Conservation (phyloP, 805 yeast genomes). For the Sporopachydermia lactativora region DNA sequence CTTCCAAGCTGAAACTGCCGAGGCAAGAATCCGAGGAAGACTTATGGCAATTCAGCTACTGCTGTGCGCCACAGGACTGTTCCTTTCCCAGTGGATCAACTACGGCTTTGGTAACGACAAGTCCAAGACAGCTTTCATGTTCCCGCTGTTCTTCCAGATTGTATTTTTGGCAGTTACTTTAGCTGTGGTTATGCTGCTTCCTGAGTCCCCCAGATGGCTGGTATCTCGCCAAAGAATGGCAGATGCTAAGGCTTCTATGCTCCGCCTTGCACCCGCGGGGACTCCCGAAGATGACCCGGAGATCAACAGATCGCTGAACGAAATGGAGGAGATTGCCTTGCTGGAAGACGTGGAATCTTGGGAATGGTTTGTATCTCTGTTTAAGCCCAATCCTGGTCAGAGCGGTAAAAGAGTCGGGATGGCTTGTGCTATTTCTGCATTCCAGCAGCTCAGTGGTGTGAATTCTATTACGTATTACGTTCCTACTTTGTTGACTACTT, state of each 20-base stretch:
- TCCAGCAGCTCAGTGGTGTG: constrained; percentile 27
- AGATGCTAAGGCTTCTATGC: constrained; percentile 20
- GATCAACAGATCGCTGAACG: constrained; percentile 3
- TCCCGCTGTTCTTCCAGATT: constrained; percentile 1
- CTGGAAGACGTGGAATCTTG: constrained; percentile 7
- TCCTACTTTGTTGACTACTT: constrained; percentile 10
- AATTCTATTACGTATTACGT: constrained; percentile 14
- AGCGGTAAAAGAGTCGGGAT: constrained; percentile 5
- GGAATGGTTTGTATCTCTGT: constrained; percentile 7
- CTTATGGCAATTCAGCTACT: constrained; percentile 4
- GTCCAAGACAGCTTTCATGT: not conserved
- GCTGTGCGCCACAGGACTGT: constrained; percentile 4
- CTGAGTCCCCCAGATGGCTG: constrained; percentile 47
- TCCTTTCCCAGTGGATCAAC: not conserved
- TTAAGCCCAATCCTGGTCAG: constrained; percentile 7
- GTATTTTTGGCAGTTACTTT: not conserved
- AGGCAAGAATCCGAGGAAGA: constrained; percentile 20
- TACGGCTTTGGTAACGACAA: not conserved
- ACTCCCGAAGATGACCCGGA: constrained; percentile 2
- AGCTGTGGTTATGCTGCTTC: constrained; percentile 13
- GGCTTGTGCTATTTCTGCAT: constrained; percentile 11
- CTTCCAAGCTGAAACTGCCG: constrained; percentile 24
- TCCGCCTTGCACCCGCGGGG: not conserved
- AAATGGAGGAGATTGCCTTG: constrained; percentile 7
- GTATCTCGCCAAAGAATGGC: constrained; percentile 27